Base-by-base conservation (phyloP, 345 rosid species). In the Lepidium sativum region DNA sequence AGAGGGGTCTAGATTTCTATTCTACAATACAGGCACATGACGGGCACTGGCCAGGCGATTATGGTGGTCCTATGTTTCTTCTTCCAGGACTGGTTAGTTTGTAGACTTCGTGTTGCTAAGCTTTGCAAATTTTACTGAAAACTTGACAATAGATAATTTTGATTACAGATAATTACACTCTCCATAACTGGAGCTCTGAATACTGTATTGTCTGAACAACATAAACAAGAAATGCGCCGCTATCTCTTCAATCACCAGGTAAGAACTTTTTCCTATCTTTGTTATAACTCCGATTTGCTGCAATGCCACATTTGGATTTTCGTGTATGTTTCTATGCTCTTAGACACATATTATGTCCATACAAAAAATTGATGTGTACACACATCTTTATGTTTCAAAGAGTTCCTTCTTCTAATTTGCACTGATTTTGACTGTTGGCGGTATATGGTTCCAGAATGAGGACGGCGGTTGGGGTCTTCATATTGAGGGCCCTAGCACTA, bases 391-490 rank as follows among this genome's bases (percentile, higher is more conserved):
- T 41, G 48, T 65, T 65, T 27, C 27, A 16, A 21, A 23, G 49
- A 45, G 18, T 63, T 54, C 50, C 33, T 54, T 57, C 45, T 54
- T 47, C 58, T 16, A 55, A 16, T 50, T 35, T 42, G 35, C 2
- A 2, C 17, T 17, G 13, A 7, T 44, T 48, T 53, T 54, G 20
- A 54, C 31, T 69, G 4, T 43, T 49, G 50, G 10, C 9, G 8
- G 12, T 29, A 65, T 42, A 35, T 62, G 65, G 59, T 72, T 83
- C 57, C 87, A 94, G 99, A 94, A 94, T 59, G 74, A 76, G 77
- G 99, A 94, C 68, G 99, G 97, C 23, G 97, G 97, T 7, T 94
- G 99, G 99, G 97, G 99, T 55, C 84, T 94, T 60, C 99, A 94
- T 77, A 94, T 94, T 61, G 99, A 94, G 77, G 97, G 99, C 11